phyloP scores from a whole-genome alignment of 208 protist species.

The Crithidia sp. region DNA sequence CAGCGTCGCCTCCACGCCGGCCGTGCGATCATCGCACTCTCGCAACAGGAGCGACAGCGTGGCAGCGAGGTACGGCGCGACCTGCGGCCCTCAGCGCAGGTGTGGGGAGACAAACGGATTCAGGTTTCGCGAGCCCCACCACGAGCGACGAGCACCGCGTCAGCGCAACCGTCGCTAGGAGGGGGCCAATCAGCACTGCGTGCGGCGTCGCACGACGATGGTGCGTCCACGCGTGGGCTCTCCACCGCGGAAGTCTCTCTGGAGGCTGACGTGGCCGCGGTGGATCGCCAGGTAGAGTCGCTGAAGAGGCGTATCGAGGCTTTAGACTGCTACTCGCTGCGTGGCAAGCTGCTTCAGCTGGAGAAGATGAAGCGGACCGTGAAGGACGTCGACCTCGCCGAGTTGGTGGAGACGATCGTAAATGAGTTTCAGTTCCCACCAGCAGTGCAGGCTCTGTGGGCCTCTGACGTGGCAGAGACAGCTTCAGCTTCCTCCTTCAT shows the following conservation, averaged over 20 bases:
- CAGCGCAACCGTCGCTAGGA: neutral
- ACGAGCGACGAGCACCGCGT: conserved; percentile 10
- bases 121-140: conserved; percentile 32
- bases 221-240: conserved; percentile 1
- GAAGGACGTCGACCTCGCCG: conserved; percentile 43
- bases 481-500: too few species aligned
- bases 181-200: too few species aligned
- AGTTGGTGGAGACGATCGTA: conserved; percentile 37
- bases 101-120: conserved; percentile 15
- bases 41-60: conserved; percentile 28
- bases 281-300: conserved; percentile 56
- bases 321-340: conserved; percentile 53
- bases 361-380: conserved; percentile 55
- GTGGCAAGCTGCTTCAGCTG: conserved; percentile 63
- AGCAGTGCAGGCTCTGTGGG: conserved; percentile 66
- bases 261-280: conserved; percentile 18
- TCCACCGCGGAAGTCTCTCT: conserved; percentile 10
- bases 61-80: conserved; percentile 20
- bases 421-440: conserved; percentile 48
- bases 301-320: conserved; percentile 40
- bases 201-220: neutral
- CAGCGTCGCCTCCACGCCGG: conserved; percentile 52
- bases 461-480: neutral
- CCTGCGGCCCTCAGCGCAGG: neutral
- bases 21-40: conserved; percentile 39